Base-by-base conservation (phyloP, 192 early-diverging fungal species). In the Haplosporangium gracile region DNA sequence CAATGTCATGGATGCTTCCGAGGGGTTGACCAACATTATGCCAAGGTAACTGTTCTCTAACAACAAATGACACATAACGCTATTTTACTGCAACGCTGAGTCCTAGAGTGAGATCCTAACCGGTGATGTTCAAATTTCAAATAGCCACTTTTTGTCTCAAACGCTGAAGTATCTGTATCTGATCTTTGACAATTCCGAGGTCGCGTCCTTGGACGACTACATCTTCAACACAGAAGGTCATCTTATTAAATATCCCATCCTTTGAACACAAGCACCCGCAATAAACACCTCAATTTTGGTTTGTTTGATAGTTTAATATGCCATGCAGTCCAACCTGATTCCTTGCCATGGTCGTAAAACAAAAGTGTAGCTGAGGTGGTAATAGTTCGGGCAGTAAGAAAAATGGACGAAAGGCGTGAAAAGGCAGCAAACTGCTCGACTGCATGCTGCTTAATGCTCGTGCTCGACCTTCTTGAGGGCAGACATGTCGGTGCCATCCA, bases 81-180 rank as follows among this genome's bases (percentile, higher is more conserved):
- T 45, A 68, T 26, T 51, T 16, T 51, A 16, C 49, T 51, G 49
- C 18, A 51, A 22, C 18, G 49, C 5, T 51, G 43, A 45, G 43
- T 3, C 43, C 49, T 2, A 51, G 2, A 51, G 20, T 0, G 18
- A 51, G 49, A 51, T 5, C 16, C 16, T 51, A 18, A 51, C 49
- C 49, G 5, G 5, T 16, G 1, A 2, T 20, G 20, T 51, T 18
- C 49, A 51, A 18, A 51, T 51, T 51, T 18, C 5, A 20, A 5
- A 2, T 77, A 92, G 92, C 24, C 95, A 95, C 79, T 97, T 97
- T 76, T 57, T 96, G 65, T 94, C 94, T 11, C 95, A 97, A 79
- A 96, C 95, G 0, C 90, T 97, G 53, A 97, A 97, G 88, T 97
- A 97, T 77, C 85, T 95, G 55, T 97, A 93, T 82, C 74, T 97